A percentile compares a stretch with the other conserved stretches of the same genome.
Evolutionary conservation across 805 yeast genomes (phyloP).

Genomic region (Ogataea trehalophila): DNA sequence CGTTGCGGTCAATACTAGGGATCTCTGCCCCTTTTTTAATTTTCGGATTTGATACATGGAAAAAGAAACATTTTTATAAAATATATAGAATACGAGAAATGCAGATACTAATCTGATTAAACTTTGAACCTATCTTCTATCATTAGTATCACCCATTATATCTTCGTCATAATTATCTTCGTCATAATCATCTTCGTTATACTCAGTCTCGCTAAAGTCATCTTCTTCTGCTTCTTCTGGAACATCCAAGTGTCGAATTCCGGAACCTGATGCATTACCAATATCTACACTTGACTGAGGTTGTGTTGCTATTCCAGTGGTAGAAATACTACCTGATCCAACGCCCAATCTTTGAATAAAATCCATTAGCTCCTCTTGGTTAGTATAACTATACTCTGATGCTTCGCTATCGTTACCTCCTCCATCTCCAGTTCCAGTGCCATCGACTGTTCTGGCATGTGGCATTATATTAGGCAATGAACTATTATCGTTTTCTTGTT

Average conservation of each 20-base stretch:
- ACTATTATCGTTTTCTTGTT: neutral
- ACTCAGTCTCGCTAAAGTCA: neutral
- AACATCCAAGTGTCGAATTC: neutral
- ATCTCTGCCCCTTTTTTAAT: too few relatives aligned
- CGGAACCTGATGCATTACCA: neutral
- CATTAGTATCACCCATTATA: neutral
- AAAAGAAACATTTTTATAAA: too few relatives aligned
- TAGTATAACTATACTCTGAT: conserved; percentile 21
- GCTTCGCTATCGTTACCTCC: conserved; percentile 8
- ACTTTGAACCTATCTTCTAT: neutral
- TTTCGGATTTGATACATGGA: too few relatives aligned
- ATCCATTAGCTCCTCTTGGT: conserved; percentile 25
- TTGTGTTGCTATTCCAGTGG: neutral
- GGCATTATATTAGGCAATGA: neutral
- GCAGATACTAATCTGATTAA: too few relatives aligned
- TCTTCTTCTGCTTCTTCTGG: neutral
- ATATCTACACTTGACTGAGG: neutral
- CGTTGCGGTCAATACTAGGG: too few relatives aligned
- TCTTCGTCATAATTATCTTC: neutral
- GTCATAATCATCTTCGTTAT: neutral
- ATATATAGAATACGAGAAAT: too few relatives aligned
- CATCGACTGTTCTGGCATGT: neutral
- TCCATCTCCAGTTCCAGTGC: neutral
- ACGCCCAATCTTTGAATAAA: conserved; percentile 23
- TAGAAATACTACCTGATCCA: neutral